phyloP scores from a whole-genome alignment of 2,329 filamentous ascomycete genomes.

The Talaromyces sp. region DNA sequence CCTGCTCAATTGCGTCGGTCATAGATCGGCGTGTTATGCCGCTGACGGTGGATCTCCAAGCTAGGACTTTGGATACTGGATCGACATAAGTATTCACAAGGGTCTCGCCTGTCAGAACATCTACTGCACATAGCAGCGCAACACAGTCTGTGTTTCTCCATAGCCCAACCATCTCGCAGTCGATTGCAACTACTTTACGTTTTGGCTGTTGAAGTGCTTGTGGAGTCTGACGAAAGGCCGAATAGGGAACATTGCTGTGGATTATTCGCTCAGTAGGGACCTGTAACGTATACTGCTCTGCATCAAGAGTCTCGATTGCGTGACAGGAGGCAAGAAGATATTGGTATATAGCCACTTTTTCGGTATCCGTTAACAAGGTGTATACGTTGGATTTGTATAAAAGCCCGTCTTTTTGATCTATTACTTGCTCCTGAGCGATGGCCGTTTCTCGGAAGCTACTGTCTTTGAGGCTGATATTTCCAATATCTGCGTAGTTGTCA shows the following conservation, averaged over 20 bases:
- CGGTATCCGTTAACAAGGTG: neutral
- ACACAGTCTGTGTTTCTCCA: conserved; percentile 28
- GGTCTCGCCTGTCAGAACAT: conserved; percentile 48
- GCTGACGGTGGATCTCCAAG: conserved; percentile 42
- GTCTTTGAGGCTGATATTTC: neutral
- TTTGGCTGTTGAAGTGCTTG: neutral
- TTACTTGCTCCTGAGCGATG: neutral
- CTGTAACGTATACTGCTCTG: conserved; percentile 6
- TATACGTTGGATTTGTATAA: neutral
- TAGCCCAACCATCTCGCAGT: conserved; percentile 51
- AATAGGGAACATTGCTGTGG: neutral
- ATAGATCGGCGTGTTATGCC: conserved; percentile 37
- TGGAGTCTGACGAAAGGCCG: neutral
- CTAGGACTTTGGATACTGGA: conserved; percentile 33
- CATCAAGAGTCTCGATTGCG: neutral
- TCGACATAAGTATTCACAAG: conserved; percentile 45
- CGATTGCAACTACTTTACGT: conserved; percentile 40
- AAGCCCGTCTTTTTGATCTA: neutral
- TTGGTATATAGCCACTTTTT: neutral
- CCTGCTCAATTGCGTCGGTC: conserved; percentile 27
- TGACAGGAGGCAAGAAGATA: conserved; percentile 9
- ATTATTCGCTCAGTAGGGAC: neutral
- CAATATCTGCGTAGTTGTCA: neutral
- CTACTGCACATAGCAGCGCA: conserved; percentile 42
- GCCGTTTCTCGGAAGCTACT: neutral